Percentiles rank a stretch among this genome's conserved stretches.
Evolutionary conservation across 495 filamentous ascomycete genomes (phyloP).

Genomic region (Penicillium bialowiezense): DNA sequence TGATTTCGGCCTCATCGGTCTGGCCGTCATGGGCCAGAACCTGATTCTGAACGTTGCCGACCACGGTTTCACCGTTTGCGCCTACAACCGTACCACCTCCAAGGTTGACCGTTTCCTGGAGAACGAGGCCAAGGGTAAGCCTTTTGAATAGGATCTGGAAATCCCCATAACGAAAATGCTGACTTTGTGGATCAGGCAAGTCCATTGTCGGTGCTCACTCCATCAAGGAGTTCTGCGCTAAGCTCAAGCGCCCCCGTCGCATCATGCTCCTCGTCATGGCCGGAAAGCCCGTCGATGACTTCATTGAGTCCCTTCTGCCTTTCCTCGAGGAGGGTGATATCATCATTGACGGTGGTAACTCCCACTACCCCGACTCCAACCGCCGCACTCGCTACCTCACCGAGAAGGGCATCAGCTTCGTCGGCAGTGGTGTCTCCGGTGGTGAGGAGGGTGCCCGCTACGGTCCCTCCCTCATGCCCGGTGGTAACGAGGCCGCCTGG

Average conservation of each 20-base stretch:
- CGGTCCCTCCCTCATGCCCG: conserved; percentile 96
- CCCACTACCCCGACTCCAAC: conserved; percentile 98
- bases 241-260: conserved; percentile 93
- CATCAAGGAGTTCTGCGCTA: conserved; percentile 86
- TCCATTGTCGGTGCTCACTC: conserved; percentile 90
- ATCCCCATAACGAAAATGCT: not conserved
- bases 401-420: conserved; percentile 88
- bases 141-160: not conserved
- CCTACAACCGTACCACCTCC: conserved; percentile 94
- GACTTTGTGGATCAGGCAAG: conserved; percentile 61
- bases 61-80: conserved; percentile 92
- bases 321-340: conserved; percentile 90
- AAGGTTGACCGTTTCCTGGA: conserved; percentile 96
- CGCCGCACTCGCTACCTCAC: conserved; percentile 84
- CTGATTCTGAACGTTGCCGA: conserved; percentile 98
- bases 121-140: conserved; percentile 85
- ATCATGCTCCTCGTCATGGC: conserved; percentile 99
- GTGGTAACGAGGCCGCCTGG: conserved; percentile 97
- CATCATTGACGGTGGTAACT: conserved; percentile 99
- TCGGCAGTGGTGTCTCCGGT: conserved; percentile 96
- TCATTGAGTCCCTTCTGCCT: conserved; percentile 93
- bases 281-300: conserved; percentile 95
- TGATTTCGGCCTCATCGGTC: conserved; percentile 98
- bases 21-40: conserved; percentile 99
- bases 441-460: conserved; percentile 99